phyloP scores from a whole-genome alignment of 2,329 filamentous ascomycete genomes.

The Chalaropsis ovoidea region DNA sequence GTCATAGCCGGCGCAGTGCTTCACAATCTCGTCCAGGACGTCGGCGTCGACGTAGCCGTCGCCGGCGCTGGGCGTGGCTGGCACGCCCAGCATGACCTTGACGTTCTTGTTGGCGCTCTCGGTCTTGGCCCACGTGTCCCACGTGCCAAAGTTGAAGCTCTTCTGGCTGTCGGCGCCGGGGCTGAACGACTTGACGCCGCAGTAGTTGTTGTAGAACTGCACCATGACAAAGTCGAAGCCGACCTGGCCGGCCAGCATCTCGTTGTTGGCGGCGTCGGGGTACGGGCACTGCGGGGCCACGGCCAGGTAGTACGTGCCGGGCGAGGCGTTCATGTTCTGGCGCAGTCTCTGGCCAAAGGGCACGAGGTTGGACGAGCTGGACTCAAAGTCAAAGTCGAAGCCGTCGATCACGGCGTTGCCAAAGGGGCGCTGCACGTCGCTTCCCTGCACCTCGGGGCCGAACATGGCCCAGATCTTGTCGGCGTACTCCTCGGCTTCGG shows the following conservation, averaged over 20 bases:
- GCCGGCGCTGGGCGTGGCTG: slow-evolving; percentile 34
- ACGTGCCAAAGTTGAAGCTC: slow-evolving; percentile 38
- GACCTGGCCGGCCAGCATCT: slow-evolving; percentile 36
- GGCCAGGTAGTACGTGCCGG: slow-evolving; percentile 33
- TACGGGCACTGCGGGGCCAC: slow-evolving; percentile 40
- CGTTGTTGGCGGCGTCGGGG: slow-evolving; percentile 30
- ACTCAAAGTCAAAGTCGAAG: slow-evolving; percentile 38
- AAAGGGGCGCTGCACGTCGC: slow-evolving; percentile 35
- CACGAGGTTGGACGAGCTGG: slow-evolving; percentile 27
- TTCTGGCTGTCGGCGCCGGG: slow-evolving; percentile 29
- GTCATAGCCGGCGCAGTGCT: slow-evolving; percentile 32
- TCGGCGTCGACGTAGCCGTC: slow-evolving; percentile 34
- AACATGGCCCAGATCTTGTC: slow-evolving; percentile 35
- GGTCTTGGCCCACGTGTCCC: slow-evolving; percentile 53
- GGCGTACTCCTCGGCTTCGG: slow-evolving; percentile 33
- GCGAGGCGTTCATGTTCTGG: slow-evolving; percentile 39
- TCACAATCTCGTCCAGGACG: slow-evolving; percentile 34
- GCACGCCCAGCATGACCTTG: slow-evolving; percentile 40
- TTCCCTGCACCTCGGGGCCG: slow-evolving; percentile 32
- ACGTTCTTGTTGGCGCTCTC: slow-evolving; percentile 44
- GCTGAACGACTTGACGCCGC: slow-evolving; percentile 45
- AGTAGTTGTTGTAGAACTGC: slow-evolving; percentile 48
- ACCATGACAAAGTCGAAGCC: slow-evolving; percentile 39
- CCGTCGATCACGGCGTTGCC: slow-evolving; percentile 34
- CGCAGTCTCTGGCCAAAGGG: slow-evolving; percentile 35